Conservation (phyloP, 73 alveolate species). For the Effrenium voratum region DNA sequence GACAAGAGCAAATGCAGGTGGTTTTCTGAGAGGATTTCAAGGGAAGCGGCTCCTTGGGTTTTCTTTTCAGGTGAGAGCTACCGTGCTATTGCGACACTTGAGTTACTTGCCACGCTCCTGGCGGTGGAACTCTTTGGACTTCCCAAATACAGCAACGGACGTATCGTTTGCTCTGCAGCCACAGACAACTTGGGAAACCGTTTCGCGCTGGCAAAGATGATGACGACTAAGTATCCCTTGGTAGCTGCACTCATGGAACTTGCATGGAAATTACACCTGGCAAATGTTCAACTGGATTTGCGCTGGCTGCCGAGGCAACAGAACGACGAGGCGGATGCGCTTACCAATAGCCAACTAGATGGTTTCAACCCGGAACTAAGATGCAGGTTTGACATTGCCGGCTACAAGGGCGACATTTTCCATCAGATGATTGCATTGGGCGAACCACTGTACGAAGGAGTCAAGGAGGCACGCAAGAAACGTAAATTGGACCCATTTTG, state of each 20-base stretch:
- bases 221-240: slow-evolving; percentile 42
- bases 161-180: neutral
- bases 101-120: slow-evolving; percentile 20
- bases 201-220: neutral
- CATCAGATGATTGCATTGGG: neutral
- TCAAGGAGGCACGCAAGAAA: too few relatives aligned
- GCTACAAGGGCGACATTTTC: neutral
- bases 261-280: neutral
- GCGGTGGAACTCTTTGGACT: slow-evolving; percentile 14
- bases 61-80: neutral
- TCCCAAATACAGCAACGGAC: neutral
- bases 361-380: neutral
- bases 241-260: neutral
- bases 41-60: neutral
- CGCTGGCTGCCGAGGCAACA: slow-evolving; percentile 17
- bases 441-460: neutral
- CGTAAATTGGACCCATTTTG: too few relatives aligned
- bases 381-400: neutral
- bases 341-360: neutral
- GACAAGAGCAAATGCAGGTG: neutral
- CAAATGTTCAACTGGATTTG: neutral
- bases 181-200: slow-evolving; percentile 35
- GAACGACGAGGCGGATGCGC: neutral
- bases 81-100: slow-evolving; percentile 23
- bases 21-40: neutral